phyloP scores from a whole-genome alignment of 2,329 filamentous ascomycete genomes.

The Trichoderma hamatum region DNA sequence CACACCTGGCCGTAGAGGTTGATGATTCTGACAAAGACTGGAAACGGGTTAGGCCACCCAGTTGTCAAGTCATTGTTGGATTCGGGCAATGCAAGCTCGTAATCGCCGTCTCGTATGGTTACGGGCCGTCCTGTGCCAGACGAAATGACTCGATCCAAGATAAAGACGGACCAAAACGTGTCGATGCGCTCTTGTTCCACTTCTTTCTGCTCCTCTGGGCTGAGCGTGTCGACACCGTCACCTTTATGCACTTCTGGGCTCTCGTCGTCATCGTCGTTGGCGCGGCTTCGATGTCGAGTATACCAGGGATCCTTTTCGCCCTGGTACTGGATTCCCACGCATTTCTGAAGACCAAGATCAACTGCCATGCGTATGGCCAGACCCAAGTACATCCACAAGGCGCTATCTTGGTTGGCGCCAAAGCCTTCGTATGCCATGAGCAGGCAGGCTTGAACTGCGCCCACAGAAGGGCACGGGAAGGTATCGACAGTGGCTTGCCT shows the following conservation, averaged over 20 bases:
- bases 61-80: slow-evolving; percentile 56
- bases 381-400: slow-evolving; percentile 91
- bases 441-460: slow-evolving; percentile 80
- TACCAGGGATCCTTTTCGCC: slow-evolving; percentile 57
- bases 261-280: slow-evolving; percentile 39
- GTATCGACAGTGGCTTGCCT: slow-evolving; percentile 82
- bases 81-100: slow-evolving; percentile 72
- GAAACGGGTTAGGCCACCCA: slow-evolving; percentile 77
- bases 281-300: slow-evolving; percentile 48
- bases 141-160: slow-evolving; percentile 84
- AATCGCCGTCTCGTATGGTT: slow-evolving; percentile 81
- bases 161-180: slow-evolving; percentile 89
- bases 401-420: slow-evolving; percentile 84
- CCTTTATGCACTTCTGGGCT: slow-evolving; percentile 48
- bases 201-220: slow-evolving; percentile 59
- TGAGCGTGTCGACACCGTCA: slow-evolving; percentile 43
- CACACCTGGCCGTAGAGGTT: slow-evolving; percentile 84
- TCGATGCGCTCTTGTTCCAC: slow-evolving; percentile 82
- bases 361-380: slow-evolving; percentile 83
- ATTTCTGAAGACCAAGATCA: slow-evolving; percentile 79
- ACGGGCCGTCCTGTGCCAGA: slow-evolving; percentile 84
- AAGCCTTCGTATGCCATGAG: slow-evolving; percentile 89
- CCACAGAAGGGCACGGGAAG: slow-evolving; percentile 79
- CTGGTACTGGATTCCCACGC: slow-evolving; percentile 70
- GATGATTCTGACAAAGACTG: slow-evolving; percentile 79